phyloP scores from a whole-genome alignment of 202 grass and related monocot genomes.

The Carex arenaria region DNA sequence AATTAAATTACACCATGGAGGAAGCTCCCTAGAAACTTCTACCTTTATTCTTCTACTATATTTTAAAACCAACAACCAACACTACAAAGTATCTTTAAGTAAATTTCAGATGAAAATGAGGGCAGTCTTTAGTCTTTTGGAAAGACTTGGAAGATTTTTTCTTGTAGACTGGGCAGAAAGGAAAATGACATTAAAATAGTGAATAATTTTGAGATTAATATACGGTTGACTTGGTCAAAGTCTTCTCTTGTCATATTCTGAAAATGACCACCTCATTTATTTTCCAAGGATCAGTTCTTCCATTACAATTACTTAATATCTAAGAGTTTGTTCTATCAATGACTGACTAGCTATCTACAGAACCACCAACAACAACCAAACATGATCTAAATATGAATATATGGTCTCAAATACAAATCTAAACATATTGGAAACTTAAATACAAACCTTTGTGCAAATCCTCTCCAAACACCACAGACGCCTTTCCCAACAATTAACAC shows the following conservation, averaged over 20 bases:
- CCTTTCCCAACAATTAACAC: no score
- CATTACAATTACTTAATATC: background rate
- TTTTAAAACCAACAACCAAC: no score
- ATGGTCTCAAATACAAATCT: background rate
- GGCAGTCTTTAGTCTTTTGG: no score
- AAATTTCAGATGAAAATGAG: no score
- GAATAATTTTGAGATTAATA: background rate
- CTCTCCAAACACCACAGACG: no score
- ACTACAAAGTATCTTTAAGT: background rate
- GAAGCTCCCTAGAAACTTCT: no score
- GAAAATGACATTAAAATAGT: background rate
- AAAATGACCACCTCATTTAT: background rate
- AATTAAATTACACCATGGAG: no score
- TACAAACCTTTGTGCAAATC: no score
- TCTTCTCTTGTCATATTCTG: background rate
- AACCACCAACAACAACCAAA: background rate
- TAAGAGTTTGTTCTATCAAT: background rate
- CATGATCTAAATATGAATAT: background rate
- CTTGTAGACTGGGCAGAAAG: background rate
- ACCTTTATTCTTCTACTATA: no score
- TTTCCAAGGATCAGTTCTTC: background rate
- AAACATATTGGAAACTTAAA: no score
- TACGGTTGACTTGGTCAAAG: slow-evolving; percentile 14
- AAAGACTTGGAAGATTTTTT: background rate
- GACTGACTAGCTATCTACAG: background rate